phyloP scores from a whole-genome alignment of 345 rosid genomes.

The Rhodomyrtus tomentosa region DNA sequence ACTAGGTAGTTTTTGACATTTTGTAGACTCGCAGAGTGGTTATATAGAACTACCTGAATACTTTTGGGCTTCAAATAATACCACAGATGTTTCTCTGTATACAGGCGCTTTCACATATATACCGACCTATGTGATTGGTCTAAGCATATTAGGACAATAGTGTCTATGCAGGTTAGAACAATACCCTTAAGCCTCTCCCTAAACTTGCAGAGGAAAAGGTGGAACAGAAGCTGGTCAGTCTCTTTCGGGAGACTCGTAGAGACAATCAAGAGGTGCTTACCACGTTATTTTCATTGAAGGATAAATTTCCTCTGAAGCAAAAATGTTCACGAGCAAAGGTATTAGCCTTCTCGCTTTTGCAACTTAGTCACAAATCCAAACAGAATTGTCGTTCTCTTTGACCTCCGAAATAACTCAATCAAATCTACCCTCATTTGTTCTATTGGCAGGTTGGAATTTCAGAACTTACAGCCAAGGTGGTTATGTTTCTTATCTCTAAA shows the following conservation, averaged over 20 bases:
- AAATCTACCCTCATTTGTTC: not conserved
- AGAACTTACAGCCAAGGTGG: conserved; percentile 49
- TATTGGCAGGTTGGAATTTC: conserved; percentile 32
- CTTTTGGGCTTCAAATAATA: not conserved
- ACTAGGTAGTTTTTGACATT: conserved; percentile 41
- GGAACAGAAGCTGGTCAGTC: conserved; percentile 35
- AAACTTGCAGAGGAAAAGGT: conserved; percentile 38
- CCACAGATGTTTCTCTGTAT: not conserved
- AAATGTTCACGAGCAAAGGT: conserved; percentile 37
- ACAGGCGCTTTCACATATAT: not conserved
- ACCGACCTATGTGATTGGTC: not conserved
- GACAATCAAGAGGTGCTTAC: conserved; percentile 65
- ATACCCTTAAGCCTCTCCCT: not conserved
- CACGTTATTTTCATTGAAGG: conserved; percentile 34
- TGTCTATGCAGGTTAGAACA: not conserved
- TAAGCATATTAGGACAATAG: not conserved
- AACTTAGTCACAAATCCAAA: not conserved
- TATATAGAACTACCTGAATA: not conserved
- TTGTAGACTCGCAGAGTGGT: not conserved
- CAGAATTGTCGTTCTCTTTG: not conserved
- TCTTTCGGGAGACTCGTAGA: conserved; percentile 20
- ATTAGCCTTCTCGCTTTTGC: not conserved
- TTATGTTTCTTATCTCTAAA: conserved; percentile 50
- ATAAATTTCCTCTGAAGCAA: conserved; percentile 53
- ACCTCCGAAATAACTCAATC: not conserved